Evolutionary conservation across 192 early-diverging fungal genomes (phyloP).

Genomic region (Funneliformis mosseae): DNA sequence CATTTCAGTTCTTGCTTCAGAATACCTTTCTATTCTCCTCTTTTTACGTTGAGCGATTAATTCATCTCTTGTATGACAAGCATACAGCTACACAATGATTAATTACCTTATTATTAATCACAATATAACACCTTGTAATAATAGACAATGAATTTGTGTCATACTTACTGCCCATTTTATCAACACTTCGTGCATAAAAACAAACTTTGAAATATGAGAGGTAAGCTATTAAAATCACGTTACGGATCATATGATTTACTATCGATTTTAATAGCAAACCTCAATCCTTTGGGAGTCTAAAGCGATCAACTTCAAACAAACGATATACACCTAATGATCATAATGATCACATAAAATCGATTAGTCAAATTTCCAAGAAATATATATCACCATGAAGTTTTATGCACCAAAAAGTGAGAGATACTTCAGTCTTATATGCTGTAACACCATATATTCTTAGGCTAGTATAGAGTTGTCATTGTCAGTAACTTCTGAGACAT

Average conservation of each 20-base stretch:
- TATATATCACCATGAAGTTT: conserved; percentile 11
- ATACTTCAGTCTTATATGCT: conserved; percentile 4
- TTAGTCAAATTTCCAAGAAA: background rate
- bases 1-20: conserved; percentile 20
- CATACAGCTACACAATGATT: conserved; percentile 26
- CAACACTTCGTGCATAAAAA: conserved; percentile 3
- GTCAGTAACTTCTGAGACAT: conserved; percentile 18
- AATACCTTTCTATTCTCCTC: conserved; percentile 29
- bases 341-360: background rate
- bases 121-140: background rate
- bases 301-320: conserved; percentile 17
- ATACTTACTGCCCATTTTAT: conserved; percentile 31
- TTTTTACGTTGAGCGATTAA: conserved; percentile 29
- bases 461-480: background rate
- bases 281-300: conserved; percentile 20
- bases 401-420: conserved; percentile 9
- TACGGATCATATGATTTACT: too few species aligned
- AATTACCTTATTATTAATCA: background rate
- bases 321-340: conserved; percentile 1
- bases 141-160: conserved; percentile 21
- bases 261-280: too few species aligned
- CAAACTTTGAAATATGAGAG: too few species aligned
- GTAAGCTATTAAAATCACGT: too few species aligned
- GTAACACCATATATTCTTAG: background rate
- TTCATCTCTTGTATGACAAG: conserved; percentile 19